Evolutionary conservation across 2,329 filamentous ascomycete species (phyloP).

Genomic region (Trichophyton simii): DNA sequence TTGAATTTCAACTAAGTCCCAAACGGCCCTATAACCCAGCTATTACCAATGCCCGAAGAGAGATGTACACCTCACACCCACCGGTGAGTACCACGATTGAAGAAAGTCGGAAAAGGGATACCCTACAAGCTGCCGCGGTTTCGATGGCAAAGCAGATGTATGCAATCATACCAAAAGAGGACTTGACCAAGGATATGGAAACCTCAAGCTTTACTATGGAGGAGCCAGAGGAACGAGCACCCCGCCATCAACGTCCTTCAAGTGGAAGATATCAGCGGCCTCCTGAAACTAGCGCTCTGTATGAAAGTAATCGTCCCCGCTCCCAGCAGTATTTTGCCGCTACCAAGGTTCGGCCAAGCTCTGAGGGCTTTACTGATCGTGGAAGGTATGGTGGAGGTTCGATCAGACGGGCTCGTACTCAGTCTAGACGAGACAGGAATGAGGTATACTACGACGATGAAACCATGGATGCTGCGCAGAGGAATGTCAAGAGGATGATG

Average conservation of each 20-base stretch:
- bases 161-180: slow-evolving; percentile 47
- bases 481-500: slow-evolving; percentile 62
- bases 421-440: slow-evolving; percentile 56
- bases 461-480: slow-evolving; percentile 60
- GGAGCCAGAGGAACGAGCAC: not conserved
- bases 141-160: slow-evolving; percentile 81
- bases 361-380: slow-evolving; percentile 50
- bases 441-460: slow-evolving; percentile 50
- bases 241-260: not conserved
- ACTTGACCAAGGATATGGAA: slow-evolving; percentile 32
- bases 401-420: slow-evolving; percentile 51
- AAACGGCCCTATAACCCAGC: slow-evolving; percentile 50
- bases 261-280: not conserved
- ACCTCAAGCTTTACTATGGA: slow-evolving; percentile 17
- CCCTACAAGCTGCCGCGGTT: slow-evolving; percentile 63
- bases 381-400: slow-evolving; percentile 46
- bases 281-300: not conserved
- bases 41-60: slow-evolving; percentile 52
- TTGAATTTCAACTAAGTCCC: slow-evolving; percentile 37
- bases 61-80: slow-evolving; percentile 64
- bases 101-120: slow-evolving; percentile 55
- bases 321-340: slow-evolving; percentile 13
- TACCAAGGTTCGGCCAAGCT: slow-evolving; percentile 44
- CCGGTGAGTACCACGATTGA: slow-evolving; percentile 59
- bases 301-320: not conserved